Conservation (phyloP, 164 flowering plant genomes). For the Berberis thunbergii region DNA sequence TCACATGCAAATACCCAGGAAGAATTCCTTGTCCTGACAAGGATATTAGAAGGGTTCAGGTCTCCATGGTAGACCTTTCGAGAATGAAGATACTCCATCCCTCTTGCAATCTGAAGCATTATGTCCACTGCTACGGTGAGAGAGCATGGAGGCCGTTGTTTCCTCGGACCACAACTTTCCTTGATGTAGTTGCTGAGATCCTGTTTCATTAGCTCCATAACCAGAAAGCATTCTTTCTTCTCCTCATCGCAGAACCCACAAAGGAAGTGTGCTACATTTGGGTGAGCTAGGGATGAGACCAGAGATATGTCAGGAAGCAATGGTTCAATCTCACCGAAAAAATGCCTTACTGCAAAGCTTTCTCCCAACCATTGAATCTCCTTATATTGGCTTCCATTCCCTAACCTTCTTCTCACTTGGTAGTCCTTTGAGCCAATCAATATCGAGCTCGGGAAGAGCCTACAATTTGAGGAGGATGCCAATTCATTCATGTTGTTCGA, state of each 20-base stretch:
- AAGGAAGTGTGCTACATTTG: slow-evolving; percentile 46
- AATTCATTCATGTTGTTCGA: slow-evolving; percentile 31
- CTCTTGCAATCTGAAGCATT: slow-evolving; percentile 90
- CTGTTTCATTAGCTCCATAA: slow-evolving; percentile 67
- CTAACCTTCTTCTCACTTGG: slow-evolving; percentile 56
- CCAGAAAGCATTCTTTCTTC: slow-evolving; percentile 62
- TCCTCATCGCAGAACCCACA: slow-evolving; percentile 69
- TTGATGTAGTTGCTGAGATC: slow-evolving; percentile 46
- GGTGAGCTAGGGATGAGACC: slow-evolving; percentile 50
- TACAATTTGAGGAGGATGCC: slow-evolving; percentile 26
- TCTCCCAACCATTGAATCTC: slow-evolving; percentile 87
- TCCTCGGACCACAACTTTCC: slow-evolving; percentile 47
- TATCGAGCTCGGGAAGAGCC: slow-evolving; percentile 48
- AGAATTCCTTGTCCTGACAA: slow-evolving; percentile 38
- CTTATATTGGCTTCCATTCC: slow-evolving; percentile 51
- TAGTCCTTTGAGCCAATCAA: slow-evolving; percentile 57
- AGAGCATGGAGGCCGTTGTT: slow-evolving; percentile 38
- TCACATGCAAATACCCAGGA: slow-evolving; percentile 44
- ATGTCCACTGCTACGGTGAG: slow-evolving; percentile 64
- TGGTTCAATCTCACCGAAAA: slow-evolving; percentile 44
- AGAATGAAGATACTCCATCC: slow-evolving; percentile 88
- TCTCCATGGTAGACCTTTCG: slow-evolving; percentile 60
- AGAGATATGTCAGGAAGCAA: slow-evolving; percentile 37
- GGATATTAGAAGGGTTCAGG: slow-evolving; percentile 57
- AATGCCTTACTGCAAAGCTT: slow-evolving; percentile 51